phyloP scores from a whole-genome alignment of 192 early-diverging fungal species.

The Spizellomyces sp. region DNA sequence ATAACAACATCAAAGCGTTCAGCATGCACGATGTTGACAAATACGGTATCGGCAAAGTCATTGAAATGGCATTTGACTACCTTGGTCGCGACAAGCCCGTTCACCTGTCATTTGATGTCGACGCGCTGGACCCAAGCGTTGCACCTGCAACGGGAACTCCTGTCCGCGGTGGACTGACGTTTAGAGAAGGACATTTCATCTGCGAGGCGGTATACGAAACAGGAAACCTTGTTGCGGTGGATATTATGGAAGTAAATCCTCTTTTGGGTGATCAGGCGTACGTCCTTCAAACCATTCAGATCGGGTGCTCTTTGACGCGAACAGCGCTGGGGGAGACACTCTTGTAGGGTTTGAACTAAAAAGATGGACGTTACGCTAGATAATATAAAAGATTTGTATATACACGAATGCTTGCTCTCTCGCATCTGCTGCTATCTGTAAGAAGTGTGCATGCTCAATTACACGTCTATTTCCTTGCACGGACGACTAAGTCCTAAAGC shows the following conservation, averaged over 20 bases:
- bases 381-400: too few species aligned
- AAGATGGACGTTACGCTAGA: too few species aligned
- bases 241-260: constrained; percentile 96
- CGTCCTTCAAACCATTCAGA: constrained; percentile 79
- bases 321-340: constrained; percentile 84
- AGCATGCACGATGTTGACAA: constrained; percentile 96
- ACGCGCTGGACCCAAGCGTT: constrained; percentile 91
- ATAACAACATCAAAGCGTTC: constrained; percentile 88
- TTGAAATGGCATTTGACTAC: constrained; percentile 91
- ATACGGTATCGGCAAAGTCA: constrained; percentile 88
- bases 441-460: too few species aligned
- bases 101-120: constrained; percentile 93
- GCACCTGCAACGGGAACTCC: constrained; percentile 95
- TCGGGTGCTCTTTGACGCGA: constrained; percentile 86
- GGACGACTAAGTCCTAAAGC: too few species aligned
- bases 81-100: constrained; percentile 77
- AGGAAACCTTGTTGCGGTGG: constrained; percentile 85
- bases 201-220: constrained; percentile 89
- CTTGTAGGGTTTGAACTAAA: constrained; percentile 43
- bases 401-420: too few species aligned
- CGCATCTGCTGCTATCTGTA: too few species aligned
- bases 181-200: constrained; percentile 97
- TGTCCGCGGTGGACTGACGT: constrained; percentile 91
- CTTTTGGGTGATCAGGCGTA: constrained; percentile 66
- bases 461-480: too few species aligned